Base-by-base conservation (phyloP, 2,329 filamentous ascomycete genomes). In the Colletotrichum salicis region DNA sequence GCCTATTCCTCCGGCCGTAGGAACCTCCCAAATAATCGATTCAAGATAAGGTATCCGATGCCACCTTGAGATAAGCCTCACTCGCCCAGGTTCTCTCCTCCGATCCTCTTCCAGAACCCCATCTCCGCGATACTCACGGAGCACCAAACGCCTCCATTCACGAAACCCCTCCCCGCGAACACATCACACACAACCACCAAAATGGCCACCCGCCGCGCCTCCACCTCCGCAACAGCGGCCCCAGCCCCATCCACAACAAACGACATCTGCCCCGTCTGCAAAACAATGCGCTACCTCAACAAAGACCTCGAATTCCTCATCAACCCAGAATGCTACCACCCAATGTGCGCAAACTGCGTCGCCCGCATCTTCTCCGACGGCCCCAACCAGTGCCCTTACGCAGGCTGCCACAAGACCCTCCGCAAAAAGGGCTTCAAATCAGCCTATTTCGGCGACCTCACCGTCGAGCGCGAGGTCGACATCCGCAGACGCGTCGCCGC, bases 281-380 rank as follows among this genome's bases (percentile, higher is more conserved):
- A 98, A 84, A 97, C 95, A 71, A 94, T 94, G 72, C 94, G 95
- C 75, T 98, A 98, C 86, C 92, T 98, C 78, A 98, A 98, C 86
- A 92, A 91, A 73, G 92, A 95, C 84, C 95, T 99, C 89, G 89
- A 92, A 75, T 98, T 99, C 84, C 93, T 96, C 77, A 95, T 99
- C 85, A 98, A 98, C 82, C 94, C 96, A 10, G 95, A 97, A 86
- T 99, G 96, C 89, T 99, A 99, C 86, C 96, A 99, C 87, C 94
- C 94, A 76, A 98, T 99, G 94, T 99, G 96, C 86, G 93, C 94
- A 81, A 95, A 94, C 69, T 99, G 96, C 85, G 95, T 98, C 54
- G 93, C 96, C 82, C 93, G 96, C 67, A 94, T 98, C 77, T 99
- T 98, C 87, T 93, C 93, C 45, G 92, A 94, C 67, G 96, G 96